Conservation (phyloP, 768 basidiomycete genomes). For the Russula emetica region DNA sequence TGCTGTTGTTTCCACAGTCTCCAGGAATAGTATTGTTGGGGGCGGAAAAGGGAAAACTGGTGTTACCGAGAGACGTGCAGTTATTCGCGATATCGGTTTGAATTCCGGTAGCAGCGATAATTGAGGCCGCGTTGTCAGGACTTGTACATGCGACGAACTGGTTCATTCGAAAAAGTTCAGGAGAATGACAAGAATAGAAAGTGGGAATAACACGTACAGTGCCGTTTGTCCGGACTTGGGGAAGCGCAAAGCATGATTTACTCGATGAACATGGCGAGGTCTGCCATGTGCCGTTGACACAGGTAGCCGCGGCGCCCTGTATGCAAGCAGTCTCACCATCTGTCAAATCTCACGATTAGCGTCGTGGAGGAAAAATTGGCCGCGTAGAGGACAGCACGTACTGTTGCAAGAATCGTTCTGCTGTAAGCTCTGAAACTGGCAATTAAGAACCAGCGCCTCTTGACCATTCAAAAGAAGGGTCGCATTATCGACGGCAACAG, state of each 20-base stretch:
- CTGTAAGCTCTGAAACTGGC: constrained; percentile 42
- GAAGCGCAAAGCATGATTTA: constrained; percentile 51
- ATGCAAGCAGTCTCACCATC: constrained; percentile 48
- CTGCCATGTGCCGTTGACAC: constrained; percentile 42
- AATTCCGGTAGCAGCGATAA: constrained; percentile 47
- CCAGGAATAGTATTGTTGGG: constrained; percentile 10
- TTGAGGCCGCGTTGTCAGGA: constrained; percentile 42
- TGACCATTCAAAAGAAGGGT: constrained; percentile 48
- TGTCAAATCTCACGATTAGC: constrained; percentile 25
- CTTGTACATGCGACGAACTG: constrained; percentile 53
- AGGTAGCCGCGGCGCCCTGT: constrained; percentile 38
- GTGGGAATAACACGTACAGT: constrained; percentile 38
- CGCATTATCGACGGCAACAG: constrained; percentile 39
- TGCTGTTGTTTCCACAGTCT: neutral
- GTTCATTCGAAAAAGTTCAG: neutral
- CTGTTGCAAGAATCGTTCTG: constrained; percentile 44
- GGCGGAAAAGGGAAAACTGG: constrained; percentile 28
- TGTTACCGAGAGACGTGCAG: constrained; percentile 26
- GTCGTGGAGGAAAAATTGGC: neutral
- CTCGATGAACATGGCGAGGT: constrained; percentile 36
- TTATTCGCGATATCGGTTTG: constrained; percentile 40
- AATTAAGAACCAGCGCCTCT: constrained; percentile 50
- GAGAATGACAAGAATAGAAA: neutral
- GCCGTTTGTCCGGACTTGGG: constrained; percentile 41
- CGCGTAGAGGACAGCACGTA: constrained; percentile 30